A percentile compares a stretch with the other conserved stretches of the same genome.
phyloP scores from a whole-genome alignment of 768 basidiomycete species.

The Serendipita vermifera region DNA sequence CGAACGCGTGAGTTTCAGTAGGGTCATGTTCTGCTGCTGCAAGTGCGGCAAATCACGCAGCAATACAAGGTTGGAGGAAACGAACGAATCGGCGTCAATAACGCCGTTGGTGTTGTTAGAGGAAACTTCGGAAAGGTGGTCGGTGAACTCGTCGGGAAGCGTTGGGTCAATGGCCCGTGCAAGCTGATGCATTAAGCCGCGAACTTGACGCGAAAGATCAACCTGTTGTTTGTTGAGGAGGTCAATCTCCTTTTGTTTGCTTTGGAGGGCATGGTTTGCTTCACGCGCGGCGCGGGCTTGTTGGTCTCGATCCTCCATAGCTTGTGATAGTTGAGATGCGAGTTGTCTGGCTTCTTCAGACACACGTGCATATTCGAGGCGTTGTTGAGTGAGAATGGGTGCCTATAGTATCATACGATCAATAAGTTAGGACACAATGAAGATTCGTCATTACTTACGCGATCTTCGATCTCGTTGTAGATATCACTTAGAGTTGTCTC shows the following conservation, averaged over 20 bases:
- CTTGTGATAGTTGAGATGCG: constrained; percentile 61
- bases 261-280: constrained; percentile 45
- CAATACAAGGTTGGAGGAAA: constrained; percentile 77
- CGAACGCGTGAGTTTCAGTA: constrained; percentile 71
- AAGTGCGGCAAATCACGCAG: constrained; percentile 68
- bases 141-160: constrained; percentile 51
- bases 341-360: constrained; percentile 69
- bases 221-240: constrained; percentile 63
- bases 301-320: constrained; percentile 62
- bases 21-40: constrained; percentile 85
- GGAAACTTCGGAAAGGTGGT: constrained; percentile 31
- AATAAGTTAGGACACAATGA: constrained; percentile 6
- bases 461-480: constrained; percentile 81
- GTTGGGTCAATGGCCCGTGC: constrained; percentile 73
- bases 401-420: constrained; percentile 39
- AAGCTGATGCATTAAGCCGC: constrained; percentile 62
- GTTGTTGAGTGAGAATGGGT: constrained; percentile 80
- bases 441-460: constrained; percentile 35
- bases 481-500: constrained; percentile 67
- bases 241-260: constrained; percentile 46
- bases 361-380: constrained; percentile 74
- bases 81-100: constrained; percentile 58
- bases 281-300: constrained; percentile 44
- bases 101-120: constrained; percentile 20
- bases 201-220: constrained; percentile 77